Percentiles rank a stretch among this genome's conserved stretches.
These are phyloP conservation scores for Blumeria graminis DNA, from an alignment of 2,329 filamentous ascomycete species.

Conservation along the genomic window DNA sequence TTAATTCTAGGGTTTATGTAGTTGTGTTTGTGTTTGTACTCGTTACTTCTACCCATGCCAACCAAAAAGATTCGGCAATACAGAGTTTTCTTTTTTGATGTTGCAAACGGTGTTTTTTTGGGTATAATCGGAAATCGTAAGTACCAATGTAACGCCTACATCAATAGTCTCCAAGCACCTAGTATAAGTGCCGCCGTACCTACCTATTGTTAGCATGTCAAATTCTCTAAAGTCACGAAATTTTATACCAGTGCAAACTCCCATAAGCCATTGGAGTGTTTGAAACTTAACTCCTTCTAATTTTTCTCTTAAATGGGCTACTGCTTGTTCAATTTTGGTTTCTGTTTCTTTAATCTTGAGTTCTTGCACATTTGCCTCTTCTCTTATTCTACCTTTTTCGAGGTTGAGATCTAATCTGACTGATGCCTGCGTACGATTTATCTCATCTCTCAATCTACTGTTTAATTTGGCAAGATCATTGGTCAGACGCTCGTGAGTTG, in stretches of 20 bases:
- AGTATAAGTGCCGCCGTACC: constrained; percentile 38
- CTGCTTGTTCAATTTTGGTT: constrained; percentile 94
- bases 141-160: constrained; percentile 19
- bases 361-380: constrained; percentile 90
- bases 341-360: constrained; percentile 98
- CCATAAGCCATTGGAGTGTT: constrained; percentile 95
- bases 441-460: constrained; percentile 73
- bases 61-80: no score
- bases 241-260: constrained; percentile 36
- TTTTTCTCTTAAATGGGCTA: constrained; percentile 69
- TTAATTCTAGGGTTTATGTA: no score
- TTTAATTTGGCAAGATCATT: constrained; percentile 92
- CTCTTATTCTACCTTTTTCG: constrained; percentile 86
- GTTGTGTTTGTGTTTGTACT: no score
- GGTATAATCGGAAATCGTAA: no score
- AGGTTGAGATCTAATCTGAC: constrained; percentile 83
- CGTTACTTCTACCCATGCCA: no score
- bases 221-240: constrained; percentile 3
- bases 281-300: constrained; percentile 96
- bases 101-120: no score
- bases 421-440: constrained; percentile 78
- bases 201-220: constrained; percentile 6
- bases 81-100: no score
- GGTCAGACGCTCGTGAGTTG: constrained; percentile 73
- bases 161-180: constrained; percentile 46